Evolutionary conservation across 2,329 filamentous ascomycete genomes (phyloP).

Genomic region (Xylaria sp.): DNA sequence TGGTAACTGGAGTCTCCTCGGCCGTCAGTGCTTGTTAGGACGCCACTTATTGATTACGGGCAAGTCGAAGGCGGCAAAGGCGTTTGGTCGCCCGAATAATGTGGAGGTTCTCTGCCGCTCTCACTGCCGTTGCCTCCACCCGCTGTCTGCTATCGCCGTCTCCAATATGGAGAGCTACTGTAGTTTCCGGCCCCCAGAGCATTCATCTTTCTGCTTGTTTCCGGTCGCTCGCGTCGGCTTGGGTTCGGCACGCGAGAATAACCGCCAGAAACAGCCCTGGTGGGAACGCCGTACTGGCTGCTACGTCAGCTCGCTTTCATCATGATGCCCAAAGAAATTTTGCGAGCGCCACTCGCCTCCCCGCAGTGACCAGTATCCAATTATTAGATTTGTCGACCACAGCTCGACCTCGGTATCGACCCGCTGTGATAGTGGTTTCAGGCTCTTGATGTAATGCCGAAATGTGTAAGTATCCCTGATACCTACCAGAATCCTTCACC

Average conservation of each 20-base stretch:
- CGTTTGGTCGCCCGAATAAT: not conserved
- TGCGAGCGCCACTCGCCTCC: not conserved
- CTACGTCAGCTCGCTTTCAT: slow-evolving; percentile 15
- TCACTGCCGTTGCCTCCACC: not conserved
- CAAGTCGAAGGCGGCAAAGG: not conserved
- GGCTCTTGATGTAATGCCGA: not conserved
- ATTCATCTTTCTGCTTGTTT: not conserved
- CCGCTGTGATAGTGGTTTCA: slow-evolving; percentile 6
- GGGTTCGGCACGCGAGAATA: slow-evolving; percentile 27
- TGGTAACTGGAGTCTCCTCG: not conserved
- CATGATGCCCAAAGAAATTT: not conserved
- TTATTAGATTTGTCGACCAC: slow-evolving; percentile 9
- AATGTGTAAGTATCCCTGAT: slow-evolving; percentile 8
- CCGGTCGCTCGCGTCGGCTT: slow-evolving; percentile 19
- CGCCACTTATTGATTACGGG: not conserved
- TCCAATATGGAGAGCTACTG: not conserved
- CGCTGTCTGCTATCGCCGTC: not conserved
- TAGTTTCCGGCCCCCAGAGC: not conserved
- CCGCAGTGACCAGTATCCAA: not conserved
- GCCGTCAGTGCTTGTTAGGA: too few species aligned
- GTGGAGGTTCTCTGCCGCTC: not conserved
- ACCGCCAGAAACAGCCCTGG: slow-evolving; percentile 12
- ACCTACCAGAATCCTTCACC: slow-evolving; percentile 8
- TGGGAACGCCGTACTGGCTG: not conserved
- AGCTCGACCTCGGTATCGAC: slow-evolving; percentile 3